phyloP scores from a whole-genome alignment of 2,329 filamentous ascomycete species.

The Capronia epimyces region DNA sequence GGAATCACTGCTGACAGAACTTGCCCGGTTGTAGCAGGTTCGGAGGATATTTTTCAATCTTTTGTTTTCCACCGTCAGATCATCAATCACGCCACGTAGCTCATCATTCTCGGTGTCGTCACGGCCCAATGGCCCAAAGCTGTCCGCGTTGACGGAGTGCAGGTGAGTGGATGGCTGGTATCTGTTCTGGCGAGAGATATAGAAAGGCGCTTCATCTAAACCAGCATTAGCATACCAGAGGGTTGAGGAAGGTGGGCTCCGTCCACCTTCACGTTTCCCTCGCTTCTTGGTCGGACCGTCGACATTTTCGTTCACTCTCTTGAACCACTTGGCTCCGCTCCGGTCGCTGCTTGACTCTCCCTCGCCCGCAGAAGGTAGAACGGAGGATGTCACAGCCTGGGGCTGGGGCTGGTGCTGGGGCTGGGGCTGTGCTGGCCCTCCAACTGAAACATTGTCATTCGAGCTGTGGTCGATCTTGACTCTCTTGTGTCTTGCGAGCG shows the following conservation, averaged over 20 bases:
- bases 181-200: constrained; percentile 28
- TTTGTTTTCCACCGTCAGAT: constrained; percentile 78
- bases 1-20: constrained; percentile 53
- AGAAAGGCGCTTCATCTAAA: constrained; percentile 38
- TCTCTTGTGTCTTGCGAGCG: constrained; percentile 18
- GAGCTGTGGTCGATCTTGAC: constrained; percentile 16
- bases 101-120: constrained; percentile 63
- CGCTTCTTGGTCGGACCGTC: constrained; percentile 4
- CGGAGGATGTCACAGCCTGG: background rate
- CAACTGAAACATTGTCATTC: constrained; percentile 3
- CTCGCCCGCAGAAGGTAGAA: constrained; percentile 4
- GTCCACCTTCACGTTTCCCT: constrained; percentile 8
- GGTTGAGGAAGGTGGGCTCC: background rate
- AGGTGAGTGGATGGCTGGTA: constrained; percentile 17
- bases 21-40: constrained; percentile 56
- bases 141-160: constrained; percentile 25
- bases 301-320: constrained; percentile 24
- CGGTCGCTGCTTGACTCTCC: constrained; percentile 24
- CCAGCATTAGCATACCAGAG: constrained; percentile 4
- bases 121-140: constrained; percentile 26
- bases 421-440: background rate
- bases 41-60: constrained; percentile 67
- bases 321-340: constrained; percentile 28
- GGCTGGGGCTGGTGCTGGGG: background rate
- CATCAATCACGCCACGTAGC: constrained; percentile 77